A percentile compares a stretch with the other conserved stretches of the same genome.
These are phyloP conservation scores for Acacia confusa DNA, from an alignment of 306 rosid species.

Conservation along the genomic window DNA sequence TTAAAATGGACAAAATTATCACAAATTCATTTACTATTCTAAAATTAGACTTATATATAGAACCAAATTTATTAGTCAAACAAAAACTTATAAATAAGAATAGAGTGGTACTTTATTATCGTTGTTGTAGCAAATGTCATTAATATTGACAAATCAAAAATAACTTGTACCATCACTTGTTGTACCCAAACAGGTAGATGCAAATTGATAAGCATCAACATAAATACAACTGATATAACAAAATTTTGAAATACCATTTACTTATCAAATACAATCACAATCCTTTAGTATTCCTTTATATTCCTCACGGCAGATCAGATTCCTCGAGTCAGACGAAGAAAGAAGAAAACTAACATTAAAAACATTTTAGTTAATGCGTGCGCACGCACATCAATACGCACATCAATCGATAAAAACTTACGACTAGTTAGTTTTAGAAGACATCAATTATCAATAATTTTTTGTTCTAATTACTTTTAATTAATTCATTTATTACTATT, in stretches of 20 bases:
- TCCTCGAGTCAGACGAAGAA: background rate
- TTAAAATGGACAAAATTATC: too few species aligned
- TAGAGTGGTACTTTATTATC: rapidly evolving
- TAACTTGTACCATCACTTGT: too few species aligned
- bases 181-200: background rate
- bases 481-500: too few species aligned
- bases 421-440: too few species aligned
- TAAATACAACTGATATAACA: background rate
- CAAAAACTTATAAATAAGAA: too few species aligned
- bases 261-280: background rate
- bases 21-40: too few species aligned
- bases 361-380: background rate
- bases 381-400: background rate
- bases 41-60: too few species aligned
- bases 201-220: background rate
- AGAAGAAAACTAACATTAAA: background rate
- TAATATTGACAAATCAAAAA: too few species aligned
- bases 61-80: too few species aligned
- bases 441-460: too few species aligned
- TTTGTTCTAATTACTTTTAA: too few species aligned
- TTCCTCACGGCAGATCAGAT: background rate
- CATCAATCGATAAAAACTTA: background rate
- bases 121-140: too few species aligned
- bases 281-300: background rate
- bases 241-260: background rate